Evolutionary conservation across 2,329 filamentous ascomycete species (phyloP), one percentile per base, ranked within the genome.

Genomic region (Fusarium oligoseptatum): DNA sequence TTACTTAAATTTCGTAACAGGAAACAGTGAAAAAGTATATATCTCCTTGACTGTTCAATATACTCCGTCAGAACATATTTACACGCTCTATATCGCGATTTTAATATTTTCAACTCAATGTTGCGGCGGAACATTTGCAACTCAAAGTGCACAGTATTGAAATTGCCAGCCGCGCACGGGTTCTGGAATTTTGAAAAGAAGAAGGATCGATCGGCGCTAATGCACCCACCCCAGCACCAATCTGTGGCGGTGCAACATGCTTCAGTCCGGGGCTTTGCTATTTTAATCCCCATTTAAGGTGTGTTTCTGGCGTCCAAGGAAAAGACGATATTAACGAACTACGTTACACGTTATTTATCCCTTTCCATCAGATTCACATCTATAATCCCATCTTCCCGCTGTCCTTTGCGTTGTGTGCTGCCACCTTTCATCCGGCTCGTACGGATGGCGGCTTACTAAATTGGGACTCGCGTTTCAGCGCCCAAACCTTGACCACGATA

Each of bases 201-300:
- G 57, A 61, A 66, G 62, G 68, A 70, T 72, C 67, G 80, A 82
- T 82, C 81, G 81, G 68, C 81, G 81, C 81, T 82, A 82, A 82
- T 82, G 81, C 81, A 79, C 68, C 55, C 52, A 76, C 64, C 76
- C 75, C 50, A 50, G 72, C 56, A 61, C 64, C 48, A 70, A 80
- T 78, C 78, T 79, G 81, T 82, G 81, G 81, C 81, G 80, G 81
- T 82, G 80, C 80, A 77, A 74, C 60, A 73, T 77, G 60, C 72
- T 66, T 78, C 68, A 60, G 66, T 66, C 64, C 64, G 56, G 68
- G 50, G 50, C 57, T 66, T 66, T 68, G 67, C 67, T 64, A 64
- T 65, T 64, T 67, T 64, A 61, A 62, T 45, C 32, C 57, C 36
- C 55, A 37, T 57, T 57, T 37, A 57, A 57, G 32, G 48, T 32